Evolutionary conservation across 2,329 filamentous ascomycete species (phyloP).

Genomic region (Colletotrichum costaricense): DNA sequence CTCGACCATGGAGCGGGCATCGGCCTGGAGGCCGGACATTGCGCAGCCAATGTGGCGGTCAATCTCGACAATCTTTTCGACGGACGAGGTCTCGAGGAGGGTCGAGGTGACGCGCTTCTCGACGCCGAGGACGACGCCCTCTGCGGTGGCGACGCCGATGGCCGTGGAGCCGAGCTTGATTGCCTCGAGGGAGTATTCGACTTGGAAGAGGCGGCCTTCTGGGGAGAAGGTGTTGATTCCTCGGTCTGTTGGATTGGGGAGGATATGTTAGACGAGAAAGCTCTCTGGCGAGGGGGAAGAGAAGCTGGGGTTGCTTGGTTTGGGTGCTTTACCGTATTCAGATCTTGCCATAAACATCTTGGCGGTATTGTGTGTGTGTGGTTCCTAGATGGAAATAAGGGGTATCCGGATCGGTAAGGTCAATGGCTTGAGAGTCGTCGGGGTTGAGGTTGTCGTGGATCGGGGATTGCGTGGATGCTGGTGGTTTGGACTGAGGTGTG

Average conservation of each 20-base stretch:
- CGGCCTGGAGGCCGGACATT: conserved; percentile 97
- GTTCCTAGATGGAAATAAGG: conserved; percentile 3
- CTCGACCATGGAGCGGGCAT: conserved; percentile 97
- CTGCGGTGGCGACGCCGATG: conserved; percentile 95
- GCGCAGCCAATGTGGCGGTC: conserved; percentile 98
- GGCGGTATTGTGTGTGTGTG: conserved; percentile 54
- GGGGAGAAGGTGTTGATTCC: conserved; percentile 88
- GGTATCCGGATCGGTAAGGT: neutral
- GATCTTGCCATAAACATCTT: conserved; percentile 99
- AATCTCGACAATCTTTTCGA: conserved; percentile 99
- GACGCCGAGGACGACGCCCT: conserved; percentile 95
- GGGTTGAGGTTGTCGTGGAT: conserved; percentile 23
- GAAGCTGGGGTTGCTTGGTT: conserved; percentile 29
- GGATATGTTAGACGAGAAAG: conserved; percentile 25
- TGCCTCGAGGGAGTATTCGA: conserved; percentile 99
- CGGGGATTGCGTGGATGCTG: conserved; percentile 11
- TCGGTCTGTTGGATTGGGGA: neutral
- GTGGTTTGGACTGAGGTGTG: conserved; percentile 8
- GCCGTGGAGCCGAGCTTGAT: conserved; percentile 99
- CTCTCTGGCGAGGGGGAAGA: conserved; percentile 2
- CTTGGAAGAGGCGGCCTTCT: conserved; percentile 99
- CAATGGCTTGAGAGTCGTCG: neutral
- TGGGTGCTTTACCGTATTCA: conserved; percentile 87
- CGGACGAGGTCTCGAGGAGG: conserved; percentile 95
- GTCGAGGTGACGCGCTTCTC: conserved; percentile 99